Evolutionary conservation across 148 eudicot species (phyloP).

Genomic region (Bassia scoparia): DNA sequence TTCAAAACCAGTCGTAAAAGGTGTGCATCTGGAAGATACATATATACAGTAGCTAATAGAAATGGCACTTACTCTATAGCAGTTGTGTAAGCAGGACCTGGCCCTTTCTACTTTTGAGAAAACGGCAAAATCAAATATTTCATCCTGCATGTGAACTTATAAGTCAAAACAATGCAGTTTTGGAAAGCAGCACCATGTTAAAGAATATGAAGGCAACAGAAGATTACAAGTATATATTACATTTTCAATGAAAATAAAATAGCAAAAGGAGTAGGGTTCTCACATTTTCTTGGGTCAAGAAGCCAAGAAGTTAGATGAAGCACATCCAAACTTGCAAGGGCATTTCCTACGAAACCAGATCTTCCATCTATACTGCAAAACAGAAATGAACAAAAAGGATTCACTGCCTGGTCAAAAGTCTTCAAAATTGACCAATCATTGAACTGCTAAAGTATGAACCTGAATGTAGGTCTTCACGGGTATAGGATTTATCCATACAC

Average conservation of each 20-base stretch:
- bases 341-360: constrained; percentile 82
- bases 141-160: constrained; percentile 48
- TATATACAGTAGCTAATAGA: constrained; percentile 3
- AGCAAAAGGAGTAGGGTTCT: constrained; percentile 17
- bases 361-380: constrained; percentile 81
- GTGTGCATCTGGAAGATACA: background rate
- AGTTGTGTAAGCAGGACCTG: constrained; percentile 59
- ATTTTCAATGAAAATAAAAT: background rate
- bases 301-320: constrained; percentile 48
- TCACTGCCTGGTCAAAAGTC: background rate
- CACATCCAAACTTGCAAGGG: constrained; percentile 82
- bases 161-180: constrained; percentile 1
- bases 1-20: constrained; percentile 3
- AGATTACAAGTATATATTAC: background rate
- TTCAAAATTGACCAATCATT: background rate
- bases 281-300: constrained; percentile 66
- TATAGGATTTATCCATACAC: constrained; percentile 52
- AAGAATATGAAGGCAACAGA: background rate
- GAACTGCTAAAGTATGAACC: constrained; percentile 34
- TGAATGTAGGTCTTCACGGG: constrained; percentile 79
- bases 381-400: background rate
- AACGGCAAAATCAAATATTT: constrained; percentile 60
- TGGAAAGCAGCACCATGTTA: background rate
- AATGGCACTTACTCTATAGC: constrained; percentile 41
- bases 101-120: constrained; percentile 48